Evolutionary conservation across 202 grass and related monocot genomes (phyloP).

Genomic region (Elaeis oleifera): DNA sequence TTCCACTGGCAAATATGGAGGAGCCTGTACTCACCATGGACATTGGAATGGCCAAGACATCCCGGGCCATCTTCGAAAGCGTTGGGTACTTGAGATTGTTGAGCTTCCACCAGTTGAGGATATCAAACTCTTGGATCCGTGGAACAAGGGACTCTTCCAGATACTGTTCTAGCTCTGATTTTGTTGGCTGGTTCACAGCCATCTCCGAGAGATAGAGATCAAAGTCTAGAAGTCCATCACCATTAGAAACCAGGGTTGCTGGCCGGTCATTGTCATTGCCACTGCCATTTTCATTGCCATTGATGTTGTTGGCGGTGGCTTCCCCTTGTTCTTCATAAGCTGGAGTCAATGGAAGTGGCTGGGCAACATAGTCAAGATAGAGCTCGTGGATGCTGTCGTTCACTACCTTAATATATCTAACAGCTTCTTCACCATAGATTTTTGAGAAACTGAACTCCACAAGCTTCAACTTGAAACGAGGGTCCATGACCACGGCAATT

Average conservation of each 20-base stretch:
- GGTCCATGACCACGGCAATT: constrained; percentile 91
- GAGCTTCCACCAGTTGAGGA: constrained; percentile 90
- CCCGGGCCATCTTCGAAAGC: constrained; percentile 76
- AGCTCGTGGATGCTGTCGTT: constrained; percentile 69
- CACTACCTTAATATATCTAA: constrained; percentile 68
- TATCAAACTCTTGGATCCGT: constrained; percentile 77
- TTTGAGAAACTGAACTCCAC: constrained; percentile 93
- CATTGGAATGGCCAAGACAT: constrained; percentile 80
- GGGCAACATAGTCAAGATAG: constrained; percentile 61
- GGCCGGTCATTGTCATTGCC: constrained; percentile 11
- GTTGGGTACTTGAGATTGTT: constrained; percentile 75
- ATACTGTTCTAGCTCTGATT: constrained; percentile 83
- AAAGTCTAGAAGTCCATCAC: constrained; percentile 71
- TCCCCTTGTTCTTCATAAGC: constrained; percentile 44
- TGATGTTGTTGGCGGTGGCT: constrained; percentile 9
- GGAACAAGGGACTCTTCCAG: constrained; percentile 71
- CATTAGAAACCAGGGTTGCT: constrained; percentile 18
- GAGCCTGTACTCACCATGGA: constrained; percentile 45
- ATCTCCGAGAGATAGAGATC: constrained; percentile 86
- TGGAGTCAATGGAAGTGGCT: constrained; percentile 46
- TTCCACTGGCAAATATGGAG: constrained; percentile 53
- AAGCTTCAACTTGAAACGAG: constrained; percentile 98
- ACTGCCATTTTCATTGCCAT: constrained; percentile 17
- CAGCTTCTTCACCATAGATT: constrained; percentile 68
- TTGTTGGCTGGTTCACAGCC: constrained; percentile 54